Base-by-base conservation (phyloP, 2,329 filamentous ascomycete species). In the Tolypocladium pustulatum region DNA sequence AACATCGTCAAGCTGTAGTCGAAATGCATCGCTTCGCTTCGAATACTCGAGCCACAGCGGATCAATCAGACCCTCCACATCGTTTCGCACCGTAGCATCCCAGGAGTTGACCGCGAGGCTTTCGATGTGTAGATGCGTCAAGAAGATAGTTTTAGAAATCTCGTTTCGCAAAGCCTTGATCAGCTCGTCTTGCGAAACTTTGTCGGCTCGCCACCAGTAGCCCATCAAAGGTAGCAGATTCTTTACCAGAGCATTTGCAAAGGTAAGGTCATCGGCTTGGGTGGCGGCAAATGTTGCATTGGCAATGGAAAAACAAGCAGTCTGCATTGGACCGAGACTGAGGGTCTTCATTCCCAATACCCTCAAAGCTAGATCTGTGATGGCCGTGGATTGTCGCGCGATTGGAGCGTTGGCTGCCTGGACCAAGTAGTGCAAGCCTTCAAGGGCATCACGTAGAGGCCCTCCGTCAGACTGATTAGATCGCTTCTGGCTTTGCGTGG, bases 1-100 rank as follows among this genome's bases (percentile, higher is more conserved):
- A 32, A 97, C 69, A 65, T 97, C 89, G 61, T 90, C 85, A n/a
- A 95, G 74, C 62, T 91, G 88, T 13, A 97, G 78, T 41, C 87
- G 83, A 54, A 89, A 86, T 60, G 84, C 84, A 54, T 89, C 85
- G 40, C 84, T 78, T 61, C 91, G 82, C 62, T 79, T 86, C 4
- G 83, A 79, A 71, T 97, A 97, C 66, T 97, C 93, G 10, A 75
- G 75, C 76, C 87, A 88, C n/a, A 99, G 73, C 4, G 81, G 78
- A 52, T 91, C 86, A 38, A 86, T 69, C 2, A 97, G 72, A n/a
- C 82, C 81, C 62, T 87, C 83, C 7, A 96, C 58, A 63, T 80
- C 71, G 52, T 67, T 76, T 34, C 72, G 69, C 58, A 78, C 71
- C 58, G 65, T 68, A 59, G 66, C 71, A 63, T 74, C 72, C 2